These are phyloP conservation scores for Cercospora janseana DNA, from an alignment of 2,329 filamentous ascomycete genomes.

Conservation along the genomic window DNA sequence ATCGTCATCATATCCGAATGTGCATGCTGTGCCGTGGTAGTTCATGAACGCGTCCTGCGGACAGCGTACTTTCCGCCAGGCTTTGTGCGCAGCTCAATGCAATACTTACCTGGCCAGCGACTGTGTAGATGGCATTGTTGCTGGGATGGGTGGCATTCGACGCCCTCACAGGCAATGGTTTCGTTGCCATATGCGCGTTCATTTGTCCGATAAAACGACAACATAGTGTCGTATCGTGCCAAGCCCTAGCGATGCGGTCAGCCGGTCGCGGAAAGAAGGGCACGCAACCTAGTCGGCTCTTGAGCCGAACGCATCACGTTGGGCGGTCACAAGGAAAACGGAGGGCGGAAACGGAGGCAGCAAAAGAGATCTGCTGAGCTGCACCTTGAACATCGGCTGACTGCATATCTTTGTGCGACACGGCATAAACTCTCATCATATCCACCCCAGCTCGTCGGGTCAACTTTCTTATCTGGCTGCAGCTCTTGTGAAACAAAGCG, in stretches of 20 bases:
- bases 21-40: no score
- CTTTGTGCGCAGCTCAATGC: no score
- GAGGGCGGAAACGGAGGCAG: background rate
- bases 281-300: conserved; percentile 5
- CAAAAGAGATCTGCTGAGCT: background rate
- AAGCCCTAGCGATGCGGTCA: conserved; percentile 1
- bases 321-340: conserved; percentile 3
- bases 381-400: conserved; percentile 8
- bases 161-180: no score
- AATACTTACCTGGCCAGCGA: no score
- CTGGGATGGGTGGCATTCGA: no score
- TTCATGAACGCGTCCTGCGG: no score
- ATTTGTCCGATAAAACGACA: no score
- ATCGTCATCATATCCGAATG: no score
- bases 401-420: background rate
- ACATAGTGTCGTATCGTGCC: no score
- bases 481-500: conserved; percentile 9
- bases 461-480: conserved; percentile 9
- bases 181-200: no score
- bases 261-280: background rate
- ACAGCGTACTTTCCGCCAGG: no score
- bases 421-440: background rate
- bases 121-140: no score
- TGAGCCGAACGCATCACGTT: conserved; percentile 5
- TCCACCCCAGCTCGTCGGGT: conserved; percentile 2